Conservation (phyloP, 441 rosid genomes). For the Mallotus repandus region DNA sequence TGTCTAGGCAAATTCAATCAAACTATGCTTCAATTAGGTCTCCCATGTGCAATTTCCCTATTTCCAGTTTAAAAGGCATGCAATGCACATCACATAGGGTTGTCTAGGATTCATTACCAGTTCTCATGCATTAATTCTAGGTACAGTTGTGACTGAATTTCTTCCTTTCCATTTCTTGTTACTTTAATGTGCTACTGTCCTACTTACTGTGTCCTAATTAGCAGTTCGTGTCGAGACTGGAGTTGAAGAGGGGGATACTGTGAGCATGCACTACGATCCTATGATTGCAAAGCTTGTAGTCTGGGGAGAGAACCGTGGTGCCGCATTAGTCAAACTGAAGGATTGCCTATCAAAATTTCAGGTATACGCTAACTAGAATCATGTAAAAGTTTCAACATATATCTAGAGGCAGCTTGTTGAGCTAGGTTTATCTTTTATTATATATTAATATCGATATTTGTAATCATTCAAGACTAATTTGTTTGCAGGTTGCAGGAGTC, state of each 20-base stretch:
- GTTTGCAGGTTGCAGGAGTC: slow-evolving; percentile 87
- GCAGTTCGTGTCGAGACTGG: slow-evolving; percentile 96
- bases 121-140: slow-evolving; percentile 1
- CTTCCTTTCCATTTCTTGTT: not conserved
- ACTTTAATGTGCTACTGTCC: slow-evolving; percentile 11
- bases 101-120: slow-evolving; percentile 8
- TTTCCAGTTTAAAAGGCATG: slow-evolving; percentile 13
- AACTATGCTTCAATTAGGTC: slow-evolving; percentile 13
- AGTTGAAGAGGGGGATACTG: slow-evolving; percentile 87
- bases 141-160: not conserved
- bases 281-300: slow-evolving; percentile 99
- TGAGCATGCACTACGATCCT: slow-evolving; percentile 99
- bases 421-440: not conserved
- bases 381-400: slow-evolving; percentile 13
- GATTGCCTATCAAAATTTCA: slow-evolving; percentile 87
- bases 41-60: not conserved
- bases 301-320: slow-evolving; percentile 80
- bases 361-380: slow-evolving; percentile 38
- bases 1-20: slow-evolving; percentile 4
- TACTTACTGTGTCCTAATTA: slow-evolving; percentile 19
- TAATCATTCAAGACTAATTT: slow-evolving; percentile 11
- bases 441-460: not conserved
- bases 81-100: not conserved
- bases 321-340: slow-evolving; percentile 84
- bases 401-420: not conserved